These are phyloP conservation scores for Phenoliferia sp. DNA, from an alignment of 1,284 basidiomycete species.

Conservation along the genomic window DNA sequence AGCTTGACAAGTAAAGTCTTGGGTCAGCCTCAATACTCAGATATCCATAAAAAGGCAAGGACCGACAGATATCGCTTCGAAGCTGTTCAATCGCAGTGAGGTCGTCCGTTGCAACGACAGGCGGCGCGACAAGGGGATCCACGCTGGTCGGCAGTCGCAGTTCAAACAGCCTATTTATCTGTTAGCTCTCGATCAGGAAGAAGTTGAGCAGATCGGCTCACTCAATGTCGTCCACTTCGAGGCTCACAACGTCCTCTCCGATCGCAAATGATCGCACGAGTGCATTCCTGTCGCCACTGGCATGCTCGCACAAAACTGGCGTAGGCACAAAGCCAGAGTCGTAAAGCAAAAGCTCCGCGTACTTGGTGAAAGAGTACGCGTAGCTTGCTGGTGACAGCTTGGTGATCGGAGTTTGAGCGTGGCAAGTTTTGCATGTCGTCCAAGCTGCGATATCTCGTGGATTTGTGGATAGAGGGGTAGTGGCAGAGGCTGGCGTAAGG, in stretches of 20 bases:
- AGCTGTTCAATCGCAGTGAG: constrained; percentile 2
- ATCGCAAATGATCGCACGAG: constrained; percentile 12
- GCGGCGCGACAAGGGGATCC: constrained; percentile 15
- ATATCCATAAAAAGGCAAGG: not conserved
- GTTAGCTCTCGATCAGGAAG: not conserved
- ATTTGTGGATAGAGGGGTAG: not conserved
- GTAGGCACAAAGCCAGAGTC: constrained; percentile 12
- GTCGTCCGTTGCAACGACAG: not conserved
- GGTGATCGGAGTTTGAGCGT: not conserved
- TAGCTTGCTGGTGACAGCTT: not conserved
- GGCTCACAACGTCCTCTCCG: not conserved
- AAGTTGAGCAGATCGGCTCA: not conserved
- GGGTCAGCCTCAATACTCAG: not conserved
- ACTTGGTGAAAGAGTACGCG: constrained; percentile 14
- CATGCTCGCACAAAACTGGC: constrained; percentile 20
- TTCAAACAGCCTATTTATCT: constrained; percentile 16
- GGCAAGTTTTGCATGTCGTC: constrained; percentile 13
- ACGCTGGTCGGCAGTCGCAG: constrained; percentile 23
- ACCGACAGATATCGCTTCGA: constrained; percentile 13
- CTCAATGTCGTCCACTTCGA: constrained; percentile 9
- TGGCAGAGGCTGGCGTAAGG: too few species aligned
- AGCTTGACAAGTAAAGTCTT: not conserved
- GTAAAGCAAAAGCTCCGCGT: constrained; percentile 21
- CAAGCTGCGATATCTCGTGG: not conserved
- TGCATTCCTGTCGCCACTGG: not conserved